Conservation (phyloP, 129 eudicot genomes). For the Flaveria bidentis region DNA sequence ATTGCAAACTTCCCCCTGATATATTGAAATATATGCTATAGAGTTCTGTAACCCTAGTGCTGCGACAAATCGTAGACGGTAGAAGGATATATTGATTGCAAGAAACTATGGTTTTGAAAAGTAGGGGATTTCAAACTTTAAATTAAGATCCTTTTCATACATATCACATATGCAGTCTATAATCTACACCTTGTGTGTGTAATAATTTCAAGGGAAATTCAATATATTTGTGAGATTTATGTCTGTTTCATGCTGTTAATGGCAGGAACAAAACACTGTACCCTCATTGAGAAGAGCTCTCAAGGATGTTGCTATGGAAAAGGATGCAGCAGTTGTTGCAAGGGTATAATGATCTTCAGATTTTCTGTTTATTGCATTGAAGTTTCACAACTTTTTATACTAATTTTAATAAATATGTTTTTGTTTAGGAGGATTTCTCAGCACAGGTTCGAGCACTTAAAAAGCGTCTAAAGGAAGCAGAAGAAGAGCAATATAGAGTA, state of each 20-base stretch:
- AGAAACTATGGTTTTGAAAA: background rate
- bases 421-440: conserved; percentile 84
- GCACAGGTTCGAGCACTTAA: conserved; percentile 91
- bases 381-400: conserved; percentile 7
- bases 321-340: conserved; percentile 99
- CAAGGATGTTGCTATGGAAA: conserved; percentile 96
- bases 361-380: background rate
- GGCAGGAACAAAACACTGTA: conserved; percentile 80
- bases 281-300: conserved; percentile 94
- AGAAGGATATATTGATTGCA: background rate
- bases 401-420: conserved; percentile 14
- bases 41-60: background rate
- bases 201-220: background rate
- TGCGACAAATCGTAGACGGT: background rate
- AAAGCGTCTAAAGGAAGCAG: conserved; percentile 89
- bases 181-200: conserved; percentile 12
- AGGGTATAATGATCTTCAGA: conserved; percentile 48
- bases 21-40: conserved; percentile 2
- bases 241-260: conserved; percentile 1
- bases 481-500: conserved; percentile 97
- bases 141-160: background rate
- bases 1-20: background rate
- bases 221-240: conserved; percentile 1
- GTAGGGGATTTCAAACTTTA: background rate
- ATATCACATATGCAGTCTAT: conserved; percentile 5